Conservation (phyloP, 2,329 filamentous ascomycete genomes). For the Pseudogymnoascus sp. region DNA sequence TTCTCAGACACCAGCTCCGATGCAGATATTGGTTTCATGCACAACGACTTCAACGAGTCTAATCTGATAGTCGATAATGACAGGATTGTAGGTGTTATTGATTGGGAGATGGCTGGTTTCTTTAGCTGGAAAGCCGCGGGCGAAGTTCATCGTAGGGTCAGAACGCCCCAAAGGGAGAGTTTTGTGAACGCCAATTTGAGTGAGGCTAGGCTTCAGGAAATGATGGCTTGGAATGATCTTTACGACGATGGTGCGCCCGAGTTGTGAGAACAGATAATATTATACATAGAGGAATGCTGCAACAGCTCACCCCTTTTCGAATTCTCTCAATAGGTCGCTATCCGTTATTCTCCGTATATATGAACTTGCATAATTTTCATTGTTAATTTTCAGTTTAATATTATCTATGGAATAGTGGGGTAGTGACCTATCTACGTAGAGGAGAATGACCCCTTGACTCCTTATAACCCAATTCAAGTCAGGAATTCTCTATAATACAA, state of each 20-base stretch:
- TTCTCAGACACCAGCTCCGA: conserved; percentile 24
- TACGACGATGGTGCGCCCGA: background rate
- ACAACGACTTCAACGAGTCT: conserved; percentile 34
- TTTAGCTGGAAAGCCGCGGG: conserved; percentile 26
- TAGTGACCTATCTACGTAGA: background rate
- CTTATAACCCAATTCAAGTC: background rate
- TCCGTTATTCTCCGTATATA: background rate
- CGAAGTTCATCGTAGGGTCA: conserved; percentile 21
- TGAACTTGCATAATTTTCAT: background rate
- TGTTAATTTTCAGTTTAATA: background rate
- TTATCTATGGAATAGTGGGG: too few species aligned
- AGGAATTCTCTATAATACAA: background rate
- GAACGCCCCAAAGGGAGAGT: conserved; percentile 22
- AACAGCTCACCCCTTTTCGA: background rate
- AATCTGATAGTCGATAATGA: conserved; percentile 34
- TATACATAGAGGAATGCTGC: background rate
- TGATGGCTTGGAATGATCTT: background rate
- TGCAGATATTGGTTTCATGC: conserved; percentile 28
- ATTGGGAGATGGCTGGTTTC: conserved; percentile 38
- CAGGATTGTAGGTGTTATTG: conserved; percentile 34
- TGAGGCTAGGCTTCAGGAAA: background rate
- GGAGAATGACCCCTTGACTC: background rate
- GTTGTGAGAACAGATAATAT: background rate
- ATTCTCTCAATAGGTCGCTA: too few species aligned
- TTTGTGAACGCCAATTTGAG: conserved; percentile 5